Percentiles rank a stretch among this genome's conserved stretches.
phyloP scores from a whole-genome alignment of 2,329 filamentous ascomycete species.

The Phialocephala sp. region DNA sequence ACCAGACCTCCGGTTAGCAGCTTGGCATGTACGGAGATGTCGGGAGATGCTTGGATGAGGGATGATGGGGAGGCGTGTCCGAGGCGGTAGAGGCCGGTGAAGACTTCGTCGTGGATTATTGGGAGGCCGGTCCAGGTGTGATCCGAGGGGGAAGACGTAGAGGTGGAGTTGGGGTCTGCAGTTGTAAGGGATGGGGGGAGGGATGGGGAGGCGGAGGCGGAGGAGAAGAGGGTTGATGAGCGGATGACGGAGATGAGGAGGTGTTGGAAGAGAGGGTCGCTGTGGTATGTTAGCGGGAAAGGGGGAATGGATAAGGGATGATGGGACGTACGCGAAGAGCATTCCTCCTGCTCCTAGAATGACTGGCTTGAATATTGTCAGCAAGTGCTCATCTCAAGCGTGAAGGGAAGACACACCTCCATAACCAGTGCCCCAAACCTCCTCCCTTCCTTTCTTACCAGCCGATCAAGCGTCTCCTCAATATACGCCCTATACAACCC shows the following conservation, averaged over 20 bases:
- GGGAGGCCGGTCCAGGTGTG: slow-evolving; percentile 74
- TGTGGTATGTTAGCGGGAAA: slow-evolving; percentile 41
- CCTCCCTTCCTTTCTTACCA: slow-evolving; percentile 60
- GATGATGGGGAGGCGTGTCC: slow-evolving; percentile 73
- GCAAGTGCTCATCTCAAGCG: no score
- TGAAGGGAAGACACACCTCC: slow-evolving; percentile 51
- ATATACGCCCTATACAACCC: slow-evolving; percentile 67
- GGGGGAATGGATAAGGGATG: not conserved
- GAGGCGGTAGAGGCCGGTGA: slow-evolving; percentile 83
- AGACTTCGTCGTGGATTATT: slow-evolving; percentile 85
- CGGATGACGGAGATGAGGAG: slow-evolving; percentile 72
- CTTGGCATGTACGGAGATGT: slow-evolving; percentile 84
- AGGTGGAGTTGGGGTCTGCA: no score
- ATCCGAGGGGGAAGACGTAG: slow-evolving; percentile 8
- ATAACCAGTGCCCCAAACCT: slow-evolving; percentile 80
- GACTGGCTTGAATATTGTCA: slow-evolving; percentile 55
- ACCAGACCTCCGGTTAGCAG: slow-evolving; percentile 81
- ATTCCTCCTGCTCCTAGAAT: slow-evolving; percentile 85
- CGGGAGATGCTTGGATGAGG: slow-evolving; percentile 70
- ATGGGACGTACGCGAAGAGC: slow-evolving; percentile 69
- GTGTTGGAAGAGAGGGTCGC: slow-evolving; percentile 81
- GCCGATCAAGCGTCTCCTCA: slow-evolving; percentile 53
- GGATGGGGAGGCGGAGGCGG: not conserved
- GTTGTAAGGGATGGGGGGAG: no score
- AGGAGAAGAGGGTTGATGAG: slow-evolving; percentile 47